Evolutionary conservation across 441 rosid species (phyloP).

Genomic region (Croton laevigatus): DNA sequence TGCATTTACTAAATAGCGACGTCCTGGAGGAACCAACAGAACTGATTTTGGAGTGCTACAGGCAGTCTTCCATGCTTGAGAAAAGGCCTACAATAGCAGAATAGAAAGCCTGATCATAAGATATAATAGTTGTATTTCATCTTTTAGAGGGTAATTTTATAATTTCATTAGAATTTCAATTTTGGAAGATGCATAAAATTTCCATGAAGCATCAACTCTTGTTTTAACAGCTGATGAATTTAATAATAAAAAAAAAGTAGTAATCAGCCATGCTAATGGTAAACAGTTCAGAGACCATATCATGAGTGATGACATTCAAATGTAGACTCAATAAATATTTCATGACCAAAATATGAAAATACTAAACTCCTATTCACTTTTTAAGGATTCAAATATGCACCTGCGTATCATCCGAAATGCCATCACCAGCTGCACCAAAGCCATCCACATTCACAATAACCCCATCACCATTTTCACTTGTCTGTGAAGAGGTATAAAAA

Average conservation of each 20-base stretch:
- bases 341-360: not conserved
- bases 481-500: slow-evolving; percentile 45
- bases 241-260: not conserved
- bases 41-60: slow-evolving; percentile 66
- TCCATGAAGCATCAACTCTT: too few species aligned
- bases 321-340: not conserved
- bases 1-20: slow-evolving; percentile 69
- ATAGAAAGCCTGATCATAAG: slow-evolving; percentile 13
- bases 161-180: slow-evolving; percentile 1
- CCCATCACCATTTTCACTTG: slow-evolving; percentile 54
- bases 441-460: slow-evolving; percentile 89
- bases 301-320: not conserved
- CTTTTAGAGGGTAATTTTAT: not conserved
- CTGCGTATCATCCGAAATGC: slow-evolving; percentile 87
- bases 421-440: slow-evolving; percentile 91
- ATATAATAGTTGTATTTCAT: too few species aligned
- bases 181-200: not conserved
- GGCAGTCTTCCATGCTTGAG: slow-evolving; percentile 67
- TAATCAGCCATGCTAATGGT: not conserved
- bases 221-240: too few species aligned
- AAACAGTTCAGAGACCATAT: not conserved
- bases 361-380: too few species aligned
- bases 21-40: slow-evolving; percentile 72
- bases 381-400: slow-evolving; percentile 32
- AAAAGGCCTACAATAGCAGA: slow-evolving; percentile 52